Evolutionary conservation across 176 grass and related monocot genomes (phyloP).

Genomic region (Avena eriantha): DNA sequence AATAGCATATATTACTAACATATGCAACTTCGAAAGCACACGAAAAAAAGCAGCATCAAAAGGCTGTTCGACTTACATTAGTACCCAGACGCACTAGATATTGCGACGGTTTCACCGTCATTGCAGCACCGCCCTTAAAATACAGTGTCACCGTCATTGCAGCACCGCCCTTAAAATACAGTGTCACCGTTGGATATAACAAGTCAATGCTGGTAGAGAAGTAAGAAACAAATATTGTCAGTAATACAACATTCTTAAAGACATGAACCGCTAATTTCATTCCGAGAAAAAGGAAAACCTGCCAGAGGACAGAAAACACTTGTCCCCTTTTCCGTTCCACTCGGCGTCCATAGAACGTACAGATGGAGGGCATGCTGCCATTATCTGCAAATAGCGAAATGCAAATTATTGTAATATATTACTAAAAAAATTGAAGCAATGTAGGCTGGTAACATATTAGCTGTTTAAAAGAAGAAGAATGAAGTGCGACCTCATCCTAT

Average conservation of each 20-base stretch:
- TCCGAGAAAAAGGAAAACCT: conserved; percentile 60
- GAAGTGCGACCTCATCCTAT: not conserved
- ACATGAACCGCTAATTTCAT: conserved; percentile 43
- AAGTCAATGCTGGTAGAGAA: conserved; percentile 60
- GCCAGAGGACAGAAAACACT: conserved; percentile 75
- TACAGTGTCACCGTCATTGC: conserved; percentile 75
- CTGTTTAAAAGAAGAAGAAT: not conserved
- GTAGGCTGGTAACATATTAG: not conserved
- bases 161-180: conserved; percentile 89
- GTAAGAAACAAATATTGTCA: not conserved
- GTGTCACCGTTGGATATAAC: conserved; percentile 77
- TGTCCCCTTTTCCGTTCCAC: conserved; percentile 48
- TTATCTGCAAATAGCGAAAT: conserved; percentile 60
- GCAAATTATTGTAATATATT: not conserved
- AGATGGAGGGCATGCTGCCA: conserved; percentile 57
- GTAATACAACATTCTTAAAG: not conserved
- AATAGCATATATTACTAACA: too few relatives aligned
- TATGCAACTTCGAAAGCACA: not conserved
- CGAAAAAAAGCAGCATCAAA: conserved; percentile 21
- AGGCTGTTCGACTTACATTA: conserved; percentile 52
- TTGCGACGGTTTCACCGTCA: conserved; percentile 59
- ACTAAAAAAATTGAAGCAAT: not conserved
- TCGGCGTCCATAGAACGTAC: conserved; percentile 44
- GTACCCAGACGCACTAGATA: conserved; percentile 84
- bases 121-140: conserved; percentile 81